phyloP scores from a whole-genome alignment of 2,329 filamentous ascomycete genomes.

The Arthrobotrys entomopaga region DNA sequence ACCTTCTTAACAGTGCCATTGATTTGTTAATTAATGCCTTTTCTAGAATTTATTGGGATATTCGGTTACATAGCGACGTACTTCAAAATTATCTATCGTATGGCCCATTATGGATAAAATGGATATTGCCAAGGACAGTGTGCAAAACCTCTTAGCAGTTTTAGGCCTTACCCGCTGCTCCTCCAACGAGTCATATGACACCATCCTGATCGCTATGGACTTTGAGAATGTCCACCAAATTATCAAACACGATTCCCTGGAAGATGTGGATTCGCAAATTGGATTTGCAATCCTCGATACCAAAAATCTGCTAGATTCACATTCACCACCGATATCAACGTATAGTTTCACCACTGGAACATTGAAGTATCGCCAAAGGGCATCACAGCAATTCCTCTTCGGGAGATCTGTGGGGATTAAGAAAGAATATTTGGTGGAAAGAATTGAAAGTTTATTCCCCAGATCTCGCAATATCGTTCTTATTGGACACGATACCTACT shows the following conservation, averaged over 20 bases:
- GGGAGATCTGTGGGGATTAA: constrained; percentile 3
- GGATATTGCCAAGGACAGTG: no score
- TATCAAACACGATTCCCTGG: background rate
- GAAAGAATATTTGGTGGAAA: background rate
- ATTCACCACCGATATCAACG: background rate
- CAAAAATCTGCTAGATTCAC: background rate
- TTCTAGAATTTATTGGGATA: no score
- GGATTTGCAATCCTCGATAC: constrained; percentile 31
- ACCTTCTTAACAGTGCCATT: no score
- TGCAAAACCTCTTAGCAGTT: no score
- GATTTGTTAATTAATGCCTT: no score
- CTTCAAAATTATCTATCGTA: no score
- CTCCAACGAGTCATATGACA: background rate
- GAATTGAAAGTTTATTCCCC: constrained; percentile 1
- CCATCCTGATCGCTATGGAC: constrained; percentile 16
- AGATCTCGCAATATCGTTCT: constrained; percentile 13
- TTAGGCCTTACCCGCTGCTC: no score
- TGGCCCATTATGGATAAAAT: no score
- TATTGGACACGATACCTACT: constrained; percentile 4
- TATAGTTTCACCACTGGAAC: constrained; percentile 18
- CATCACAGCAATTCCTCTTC: constrained; percentile 7
- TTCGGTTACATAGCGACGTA: no score
- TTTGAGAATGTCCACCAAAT: constrained; percentile 6
- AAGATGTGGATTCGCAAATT: constrained; percentile 16
- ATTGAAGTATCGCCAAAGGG: background rate